phyloP scores from a whole-genome alignment of 129 eudicot genomes.

The Pulicaria dysenterica region DNA sequence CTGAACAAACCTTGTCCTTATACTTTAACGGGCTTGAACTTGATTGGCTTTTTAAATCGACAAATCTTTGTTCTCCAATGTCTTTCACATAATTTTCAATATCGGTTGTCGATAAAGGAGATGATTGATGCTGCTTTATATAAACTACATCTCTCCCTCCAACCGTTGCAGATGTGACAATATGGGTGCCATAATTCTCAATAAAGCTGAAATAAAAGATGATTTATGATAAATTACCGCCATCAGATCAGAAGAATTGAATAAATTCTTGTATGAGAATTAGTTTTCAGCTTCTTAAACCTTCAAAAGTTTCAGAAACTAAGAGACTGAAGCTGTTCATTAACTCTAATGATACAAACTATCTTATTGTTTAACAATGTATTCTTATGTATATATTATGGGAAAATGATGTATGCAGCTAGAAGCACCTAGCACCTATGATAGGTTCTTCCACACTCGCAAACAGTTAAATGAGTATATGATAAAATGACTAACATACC shows the following conservation, averaged over 20 bases:
- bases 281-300: constrained; percentile 3
- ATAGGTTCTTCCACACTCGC: too few species aligned
- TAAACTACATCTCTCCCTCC: constrained; percentile 96
- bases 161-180: constrained; percentile 85
- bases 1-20: constrained; percentile 80
- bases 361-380: background rate
- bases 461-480: too few species aligned
- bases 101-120: constrained; percentile 71
- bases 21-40: constrained; percentile 72
- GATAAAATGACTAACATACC: too few species aligned
- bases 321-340: background rate
- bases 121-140: constrained; percentile 87
- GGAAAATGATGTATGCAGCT: too few species aligned
- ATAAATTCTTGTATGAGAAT: constrained; percentile 6
- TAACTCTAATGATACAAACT: constrained; percentile 3
- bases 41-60: constrained; percentile 52
- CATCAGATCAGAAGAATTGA: constrained; percentile 4
- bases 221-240: background rate
- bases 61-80: constrained; percentile 81
- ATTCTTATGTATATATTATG: background rate
- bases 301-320: background rate
- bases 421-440: too few species aligned
- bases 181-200: constrained; percentile 89
- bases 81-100: constrained; percentile 80
- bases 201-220: constrained; percentile 70